Percentiles rank a stretch among this genome's conserved stretches.
These are phyloP conservation scores for Solanum rostratum DNA, from an alignment of 257 asterid species.

Conservation along the genomic window DNA sequence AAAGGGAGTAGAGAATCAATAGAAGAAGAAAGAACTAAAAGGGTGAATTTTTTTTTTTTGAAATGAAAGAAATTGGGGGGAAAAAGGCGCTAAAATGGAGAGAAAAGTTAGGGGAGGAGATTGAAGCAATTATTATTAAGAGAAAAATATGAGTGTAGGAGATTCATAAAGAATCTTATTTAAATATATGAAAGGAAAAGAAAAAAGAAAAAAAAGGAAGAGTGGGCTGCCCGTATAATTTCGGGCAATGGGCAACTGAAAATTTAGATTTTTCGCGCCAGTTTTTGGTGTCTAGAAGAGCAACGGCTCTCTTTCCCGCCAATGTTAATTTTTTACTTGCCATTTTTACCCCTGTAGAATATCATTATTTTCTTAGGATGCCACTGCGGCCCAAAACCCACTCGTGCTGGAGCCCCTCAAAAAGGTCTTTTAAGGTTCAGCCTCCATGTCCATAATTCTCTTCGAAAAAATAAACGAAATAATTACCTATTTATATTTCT, in stretches of 20 bases:
- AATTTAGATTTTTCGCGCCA: slow-evolving; percentile 45
- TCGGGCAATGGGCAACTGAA: slow-evolving; percentile 29
- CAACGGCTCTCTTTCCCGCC: slow-evolving; percentile 40
- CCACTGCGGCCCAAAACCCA: neutral
- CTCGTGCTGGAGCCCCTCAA: neutral
- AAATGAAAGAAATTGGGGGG: slow-evolving; percentile 4
- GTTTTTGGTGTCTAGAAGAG: slow-evolving; percentile 15
- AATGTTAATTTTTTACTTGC: neutral
- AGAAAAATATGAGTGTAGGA: neutral
- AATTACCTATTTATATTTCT: too few relatives aligned
- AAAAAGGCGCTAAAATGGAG: slow-evolving; percentile 51
- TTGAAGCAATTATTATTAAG: neutral
- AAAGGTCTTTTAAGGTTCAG: neutral
- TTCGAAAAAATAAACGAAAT: too few relatives aligned
- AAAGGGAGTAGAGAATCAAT: too few relatives aligned
- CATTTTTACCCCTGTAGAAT: neutral
- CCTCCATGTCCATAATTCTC: neutral
- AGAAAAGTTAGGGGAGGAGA: slow-evolving; percentile 6
- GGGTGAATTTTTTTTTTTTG: slow-evolving; percentile 5
- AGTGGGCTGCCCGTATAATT: slow-evolving; percentile 34
- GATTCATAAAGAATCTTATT: neutral
- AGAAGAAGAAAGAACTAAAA: slow-evolving; percentile 26
- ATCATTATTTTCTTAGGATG: neutral
- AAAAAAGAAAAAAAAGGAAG: neutral
- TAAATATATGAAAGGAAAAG: neutral